Conservation (phyloP, 1,139 yeast species). For the Yamadazyma diddensiae region DNA sequence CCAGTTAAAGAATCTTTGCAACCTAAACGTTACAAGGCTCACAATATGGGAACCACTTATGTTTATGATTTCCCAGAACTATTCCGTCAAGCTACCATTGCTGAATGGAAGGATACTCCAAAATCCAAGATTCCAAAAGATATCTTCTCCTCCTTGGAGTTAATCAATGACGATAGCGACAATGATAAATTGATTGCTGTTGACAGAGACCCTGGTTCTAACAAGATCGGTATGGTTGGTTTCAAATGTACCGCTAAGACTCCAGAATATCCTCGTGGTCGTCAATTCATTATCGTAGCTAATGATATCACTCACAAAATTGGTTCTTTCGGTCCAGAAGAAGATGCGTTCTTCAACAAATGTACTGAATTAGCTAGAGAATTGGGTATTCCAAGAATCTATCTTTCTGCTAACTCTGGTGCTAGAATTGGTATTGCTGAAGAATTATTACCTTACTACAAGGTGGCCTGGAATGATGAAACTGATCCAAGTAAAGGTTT, state of each 20-base stretch:
- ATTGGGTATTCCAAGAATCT: conserved; percentile 90
- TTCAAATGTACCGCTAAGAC: conserved; percentile 89
- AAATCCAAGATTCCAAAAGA: conserved; percentile 70
- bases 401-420: conserved; percentile 96
- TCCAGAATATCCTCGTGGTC: conserved; percentile 96
- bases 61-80: conserved; percentile 98
- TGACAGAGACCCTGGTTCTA: conserved; percentile 93
- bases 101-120: conserved; percentile 76
- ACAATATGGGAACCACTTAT: conserved; percentile 95
- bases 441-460: conserved; percentile 83
- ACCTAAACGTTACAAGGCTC: conserved; percentile 98
- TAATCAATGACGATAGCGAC: conserved; percentile 78
- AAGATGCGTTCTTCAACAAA: conserved; percentile 84
- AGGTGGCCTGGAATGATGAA: conserved; percentile 89
- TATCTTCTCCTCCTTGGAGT: conserved; percentile 72
- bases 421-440: conserved; percentile 98
- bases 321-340: conserved; percentile 98
- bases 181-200: conserved; percentile 83
- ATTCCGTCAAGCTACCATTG: conserved; percentile 86
- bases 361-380: conserved; percentile 90
- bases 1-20: conserved; percentile 97
- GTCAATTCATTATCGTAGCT: conserved; percentile 88
- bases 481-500: conserved; percentile 80
- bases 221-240: conserved; percentile 96
- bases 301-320: conserved; percentile 96